Conservation (phyloP, 2,329 filamentous ascomycete species). For the Botrytis byssoidea region DNA sequence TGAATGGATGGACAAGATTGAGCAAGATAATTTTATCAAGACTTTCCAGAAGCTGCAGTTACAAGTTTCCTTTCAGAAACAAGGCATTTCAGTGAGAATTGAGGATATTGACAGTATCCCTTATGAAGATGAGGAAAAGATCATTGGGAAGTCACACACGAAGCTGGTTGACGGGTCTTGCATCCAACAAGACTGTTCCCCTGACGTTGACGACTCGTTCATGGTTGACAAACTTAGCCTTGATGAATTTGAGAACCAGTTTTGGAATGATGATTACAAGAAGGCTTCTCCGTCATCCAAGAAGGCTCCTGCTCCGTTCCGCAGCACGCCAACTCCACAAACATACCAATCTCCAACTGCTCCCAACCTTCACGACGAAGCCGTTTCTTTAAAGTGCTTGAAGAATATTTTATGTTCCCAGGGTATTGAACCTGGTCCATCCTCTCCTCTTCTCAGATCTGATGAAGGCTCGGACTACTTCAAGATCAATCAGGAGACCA, state of each 20-base stretch:
- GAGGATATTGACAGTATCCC: constrained; percentile 7
- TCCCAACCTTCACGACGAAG: not conserved
- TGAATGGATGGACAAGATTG: constrained; percentile 26
- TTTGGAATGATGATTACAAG: not conserved
- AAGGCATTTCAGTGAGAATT: constrained; percentile 21
- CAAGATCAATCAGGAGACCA: not conserved
- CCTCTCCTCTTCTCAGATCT: not conserved
- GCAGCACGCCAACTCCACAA: not conserved
- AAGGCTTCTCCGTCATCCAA: not conserved
- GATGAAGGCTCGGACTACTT: not conserved
- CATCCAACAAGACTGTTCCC: not conserved
- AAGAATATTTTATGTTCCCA: not conserved
- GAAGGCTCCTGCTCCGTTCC: not conserved
- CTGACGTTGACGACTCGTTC: constrained; percentile 8
- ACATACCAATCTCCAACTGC: not conserved
- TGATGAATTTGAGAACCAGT: constrained; percentile 15
- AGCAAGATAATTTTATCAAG: constrained; percentile 24
- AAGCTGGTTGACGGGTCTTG: constrained; percentile 14
- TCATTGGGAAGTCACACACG: constrained; percentile 12
- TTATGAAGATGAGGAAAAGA: not conserved
- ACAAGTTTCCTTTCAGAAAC: constrained; percentile 19
- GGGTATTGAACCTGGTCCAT: not conserved
- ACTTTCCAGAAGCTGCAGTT: constrained; percentile 17
- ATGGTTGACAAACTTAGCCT: constrained; percentile 12
- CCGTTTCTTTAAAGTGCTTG: not conserved